Base-by-base conservation (phyloP, 2,329 filamentous ascomycete genomes). In the Pseudogymnoascus sp. region DNA sequence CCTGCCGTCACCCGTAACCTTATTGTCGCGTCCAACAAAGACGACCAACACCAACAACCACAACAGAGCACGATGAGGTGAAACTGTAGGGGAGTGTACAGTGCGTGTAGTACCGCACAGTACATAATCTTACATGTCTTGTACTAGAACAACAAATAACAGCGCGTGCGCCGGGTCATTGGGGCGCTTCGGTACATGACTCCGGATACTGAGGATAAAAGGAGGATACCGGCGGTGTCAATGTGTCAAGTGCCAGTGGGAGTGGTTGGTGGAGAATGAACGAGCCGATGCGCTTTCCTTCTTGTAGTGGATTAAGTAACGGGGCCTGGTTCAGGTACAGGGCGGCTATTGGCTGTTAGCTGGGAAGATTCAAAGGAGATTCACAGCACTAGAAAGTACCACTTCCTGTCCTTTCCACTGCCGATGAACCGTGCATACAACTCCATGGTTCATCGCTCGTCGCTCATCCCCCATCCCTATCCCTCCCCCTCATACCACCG, bases 401-500 rank as follows among this genome's bases (percentile, higher is more conserved):
- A 26, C 21, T 14, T 47, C 21, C 40, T 24, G 4, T 44, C 19
- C 31, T 33, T 0, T 33, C 31, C 44, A 53, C 44, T 53, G 44
- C 44, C 44, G 44, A 53, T 53, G 44, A 53, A 53, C 44, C 44
- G 44, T 53, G 44, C 50, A 31, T 61, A 6, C 44, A 61, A 10
- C 21, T 33, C 11, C 35, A 59, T 61, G 44, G 61, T 26, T 50
- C 60, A 61, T 61, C 59, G 59, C 8, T 61, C 31, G 47, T 61
- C 29, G 3, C 61, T 62, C 61, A 62, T 53, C 61, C 8, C 40
- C 10, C 61, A 21, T 26, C 56, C 16, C 38, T 16, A 19, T 60
- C 29, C 11, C 56, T 21, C 11, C 33, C 14, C 5, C 56, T 31
- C 31, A 38, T 37, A 21, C 13, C 31, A 37, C 38, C 21, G 13